Evolutionary conservation across 352 stramenopile species (phyloP).

Genomic region (Pythium chondricola): DNA sequence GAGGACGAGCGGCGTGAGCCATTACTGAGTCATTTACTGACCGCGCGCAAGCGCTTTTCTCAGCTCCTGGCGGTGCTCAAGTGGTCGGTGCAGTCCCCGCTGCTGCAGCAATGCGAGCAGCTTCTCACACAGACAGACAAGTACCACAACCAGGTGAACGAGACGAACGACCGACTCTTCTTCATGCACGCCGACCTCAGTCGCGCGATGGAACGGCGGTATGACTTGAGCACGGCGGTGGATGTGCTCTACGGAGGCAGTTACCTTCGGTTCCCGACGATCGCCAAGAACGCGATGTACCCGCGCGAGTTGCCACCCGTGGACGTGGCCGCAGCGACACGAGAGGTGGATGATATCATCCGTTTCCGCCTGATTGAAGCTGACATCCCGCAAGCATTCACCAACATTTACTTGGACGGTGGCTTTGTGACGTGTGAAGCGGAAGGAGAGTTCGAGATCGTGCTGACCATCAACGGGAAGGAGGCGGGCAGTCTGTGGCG

Average conservation of each 20-base stretch:
- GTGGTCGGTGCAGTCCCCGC: conserved; percentile 79
- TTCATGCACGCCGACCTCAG: conserved; percentile 82
- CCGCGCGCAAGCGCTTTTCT: conserved; percentile 60
- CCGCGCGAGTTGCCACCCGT: conserved; percentile 60
- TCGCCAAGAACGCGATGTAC: conserved; percentile 71
- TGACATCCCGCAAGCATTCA: conserved; percentile 73
- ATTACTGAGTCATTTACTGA: conserved; percentile 54
- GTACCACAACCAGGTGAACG: conserved; percentile 73
- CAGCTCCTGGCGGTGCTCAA: conserved; percentile 76
- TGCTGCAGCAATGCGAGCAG: conserved; percentile 66
- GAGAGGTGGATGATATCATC: conserved; percentile 72
- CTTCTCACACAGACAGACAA: conserved; percentile 48
- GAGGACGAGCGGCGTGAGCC: conserved; percentile 73
- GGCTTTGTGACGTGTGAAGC: conserved; percentile 74
- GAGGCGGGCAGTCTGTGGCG: conserved; percentile 70
- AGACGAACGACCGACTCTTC: conserved; percentile 80
- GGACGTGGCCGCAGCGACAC: conserved; percentile 43
- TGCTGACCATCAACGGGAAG: conserved; percentile 77
- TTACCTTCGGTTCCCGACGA: conserved; percentile 66
- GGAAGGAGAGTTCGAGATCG: conserved; percentile 80
- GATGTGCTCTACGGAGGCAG: conserved; percentile 76
- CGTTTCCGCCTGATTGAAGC: conserved; percentile 78
- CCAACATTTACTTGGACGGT: conserved; percentile 66
- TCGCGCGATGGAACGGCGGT: conserved; percentile 70
- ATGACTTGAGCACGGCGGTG: conserved; percentile 75